Evolutionary conservation across 176 grass and related monocot species (phyloP), one percentile per base, ranked within the genome.

Genomic region (Cenchrus americanus): DNA sequence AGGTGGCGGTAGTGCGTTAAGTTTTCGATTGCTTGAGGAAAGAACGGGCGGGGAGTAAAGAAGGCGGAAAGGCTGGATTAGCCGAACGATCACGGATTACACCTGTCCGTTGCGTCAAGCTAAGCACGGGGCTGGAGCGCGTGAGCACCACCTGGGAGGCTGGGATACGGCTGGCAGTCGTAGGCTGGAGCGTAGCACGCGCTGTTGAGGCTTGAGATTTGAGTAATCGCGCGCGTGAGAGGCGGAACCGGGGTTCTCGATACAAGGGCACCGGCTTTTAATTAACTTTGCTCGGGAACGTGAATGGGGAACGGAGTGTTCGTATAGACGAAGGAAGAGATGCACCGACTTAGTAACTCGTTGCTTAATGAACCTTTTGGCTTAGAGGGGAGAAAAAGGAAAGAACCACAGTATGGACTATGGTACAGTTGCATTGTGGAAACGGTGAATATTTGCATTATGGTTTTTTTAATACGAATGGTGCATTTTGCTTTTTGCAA

Each of bases 1-100:
- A 43, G 37, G 7, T 22, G 74, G 74, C 58, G 19, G 17, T 23
- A 8, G 42, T 1, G 46, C 54, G 4, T 37, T 4, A 52, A 52
- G n/a, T 69, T 87, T 24, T 61, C 53, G 9, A 60, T 77, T 62
- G 54, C 47, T 72, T 11, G 15, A 19, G 15, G 17, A 68, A 61
- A 48, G 17, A 58, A 43, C 15, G 21, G 82, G 37, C 7, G 41
- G 3, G 19, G 42, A 11, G 46, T 67, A 34, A 2, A 17, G 22
- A 2, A 27, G 8, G 6, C 23, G 14, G 43, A 10, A 32, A 30
- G 48, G 26, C 77, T 52, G 46, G 46, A 80, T 15, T 71, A 63
- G 19, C 66, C 3, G 66, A 46, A 40, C 63, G 47, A 5, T 70
- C 21, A 48, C 46, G 69, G 62, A 21, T 15, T 30, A 14, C 61